A percentile compares a stretch with the other conserved stretches of the same genome.
These are phyloP conservation scores for Madurella mycetomatis DNA, from an alignment of 2,329 filamentous ascomycete species.

Conservation along the genomic window DNA sequence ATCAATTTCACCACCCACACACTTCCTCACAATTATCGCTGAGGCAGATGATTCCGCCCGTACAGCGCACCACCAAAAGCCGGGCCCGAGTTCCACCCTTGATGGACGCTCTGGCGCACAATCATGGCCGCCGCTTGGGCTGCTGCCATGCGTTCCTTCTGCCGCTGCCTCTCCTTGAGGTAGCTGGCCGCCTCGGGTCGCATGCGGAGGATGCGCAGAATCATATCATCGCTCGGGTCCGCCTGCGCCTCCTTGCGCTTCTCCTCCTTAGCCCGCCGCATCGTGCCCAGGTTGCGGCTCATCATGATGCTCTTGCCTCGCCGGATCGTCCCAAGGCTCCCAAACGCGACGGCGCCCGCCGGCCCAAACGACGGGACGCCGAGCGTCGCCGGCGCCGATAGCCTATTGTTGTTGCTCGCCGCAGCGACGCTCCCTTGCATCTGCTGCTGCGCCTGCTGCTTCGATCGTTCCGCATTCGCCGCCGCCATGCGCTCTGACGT, in stretches of 20 bases:
- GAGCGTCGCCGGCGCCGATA: conserved; percentile 60
- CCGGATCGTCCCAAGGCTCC: conserved; percentile 65
- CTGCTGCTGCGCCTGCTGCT: conserved; percentile 58
- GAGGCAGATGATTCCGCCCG: conserved; percentile 44
- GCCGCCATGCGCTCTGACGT: conserved; percentile 96
- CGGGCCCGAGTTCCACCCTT: conserved; percentile 48
- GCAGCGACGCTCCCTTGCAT: conserved; percentile 1
- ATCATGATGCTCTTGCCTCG: conserved; percentile 83
- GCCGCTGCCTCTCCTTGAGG: conserved; percentile 82
- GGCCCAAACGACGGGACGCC: conserved; percentile 47
- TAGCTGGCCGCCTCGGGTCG: conserved; percentile 83
- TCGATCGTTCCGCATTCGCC: conserved; percentile 70
- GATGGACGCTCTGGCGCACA: conserved; percentile 78
- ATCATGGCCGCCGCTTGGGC: conserved; percentile 90
- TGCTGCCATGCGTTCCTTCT: conserved; percentile 89
- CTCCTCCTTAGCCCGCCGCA: conserved; percentile 93
- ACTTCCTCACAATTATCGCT: conserved; percentile 36
- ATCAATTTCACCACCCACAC: background rate
- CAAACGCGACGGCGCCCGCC: conserved; percentile 48
- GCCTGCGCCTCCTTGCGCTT: conserved; percentile 94
- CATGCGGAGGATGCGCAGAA: conserved; percentile 91
- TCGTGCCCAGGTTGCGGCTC: conserved; percentile 88
- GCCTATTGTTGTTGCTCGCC: conserved; percentile 47
- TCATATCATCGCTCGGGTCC: conserved; percentile 97
- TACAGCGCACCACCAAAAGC: conserved; percentile 38